Evolutionary conservation across 2,329 filamentous ascomycete species (phyloP), one percentile per base, ranked within the genome.

Genomic region (Sclerotinia glacialis): DNA sequence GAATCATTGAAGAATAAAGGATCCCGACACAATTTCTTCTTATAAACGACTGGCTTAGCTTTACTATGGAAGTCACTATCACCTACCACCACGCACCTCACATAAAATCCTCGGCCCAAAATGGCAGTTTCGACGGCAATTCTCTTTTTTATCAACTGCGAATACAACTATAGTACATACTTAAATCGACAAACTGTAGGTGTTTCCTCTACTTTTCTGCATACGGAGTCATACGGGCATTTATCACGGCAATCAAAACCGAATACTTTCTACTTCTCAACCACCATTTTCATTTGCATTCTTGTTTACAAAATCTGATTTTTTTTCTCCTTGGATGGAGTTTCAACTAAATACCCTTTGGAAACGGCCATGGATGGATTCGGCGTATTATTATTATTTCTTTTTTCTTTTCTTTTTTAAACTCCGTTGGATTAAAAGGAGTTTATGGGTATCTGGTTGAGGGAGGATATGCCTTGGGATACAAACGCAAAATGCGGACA

Each of bases 1-100:
- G 70, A 1, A 72, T 73, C 47, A 64, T 72, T 1, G 70, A 74
- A 54, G 67, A 63, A 50, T 65, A 18, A 61, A 59, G 26, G 21
- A 47, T 2, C 14, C 47, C 7, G 18, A 12, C 11, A 21, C 14
- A 47, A 5, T 21, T 37, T 23, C 14, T 61, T 18, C 8, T 16
- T 37, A 16, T 21, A 61, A 42, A 21, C 28, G n/a, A 49, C 44
- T 49, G 58, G 7, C 11, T 18, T 34, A 14, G 28, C 14, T 18
- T 46, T 34, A 34, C 28, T 34, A 18, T 31, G 16, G 16, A 14
- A 55, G 49, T 46, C 11, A 49, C n/a, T 3, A n/a, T 11, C 11
- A 37, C 11, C 12, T n/a, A n/a, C n/a, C 52, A 21, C 28, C 4
- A 26, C 58, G 18, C 42, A 40, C 5, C 21, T 49, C 7, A 12